Conservation (phyloP, 176 grass and related monocot genomes). For the Sorghum bicolor region Sorghum_bicolor_NCBIv3 NC_012879.2:56896501-56897000, state of each 20-base stretch:
- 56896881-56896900: background rate
- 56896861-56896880: background rate
- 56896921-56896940: background rate
- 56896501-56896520: background rate
- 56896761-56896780: background rate
- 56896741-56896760: background rate
- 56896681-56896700: background rate
- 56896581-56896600: background rate
- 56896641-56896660: background rate
- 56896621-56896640: background rate
- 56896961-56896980: background rate
- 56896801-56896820: background rate
- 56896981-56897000: background rate
- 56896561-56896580: background rate
- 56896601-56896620: background rate
- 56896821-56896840: background rate
- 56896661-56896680: background rate
- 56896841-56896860: conserved; percentile 13
- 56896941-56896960: background rate
- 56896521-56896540: background rate
- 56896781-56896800: background rate
- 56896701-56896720: background rate
- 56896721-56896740: background rate
- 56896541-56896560: too few relatives aligned
- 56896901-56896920: background rate